Base-by-base conservation (phyloP, 225 moss, liverwort and hornwort genomes). In the Sphagnum tenellum region DNA sequence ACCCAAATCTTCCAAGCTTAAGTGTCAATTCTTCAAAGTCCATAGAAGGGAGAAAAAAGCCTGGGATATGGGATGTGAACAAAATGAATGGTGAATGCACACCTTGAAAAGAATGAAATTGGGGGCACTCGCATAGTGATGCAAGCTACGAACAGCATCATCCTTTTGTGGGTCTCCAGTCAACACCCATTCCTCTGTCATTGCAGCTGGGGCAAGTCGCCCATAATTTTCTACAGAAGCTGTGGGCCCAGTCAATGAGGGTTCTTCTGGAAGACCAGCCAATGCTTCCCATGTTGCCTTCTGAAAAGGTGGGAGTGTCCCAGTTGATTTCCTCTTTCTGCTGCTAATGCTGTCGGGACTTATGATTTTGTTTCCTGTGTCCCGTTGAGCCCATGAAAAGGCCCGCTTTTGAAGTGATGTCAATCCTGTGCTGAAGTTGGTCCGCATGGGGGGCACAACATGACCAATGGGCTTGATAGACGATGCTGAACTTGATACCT, bases 251-350 rank as follows among this genome's bases (percentile, higher is more conserved):
- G 69, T 46, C 12, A 83, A 67, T 8, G 72, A 47, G 55, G 81
- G 81, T 13, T 90, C 90, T 76, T 98, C 98, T 62, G 93, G 85
- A 71, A 87, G 83, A 68, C 98, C 98, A 77, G 87, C 85, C 86
- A 98, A 81, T 44, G 98, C 90, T 82, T 93, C 93, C 98, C 93
- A 98, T 59, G 87, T 82, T 62, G 93, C 93, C 72, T 89, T 90
- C 55, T 98, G 90, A 44, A 89, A 82, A 63, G 93, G 77, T 50
- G 98, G 86, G 63, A 98, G 86, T 73, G 83, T 77, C 62, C 95
- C 88, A 63, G 82, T 82, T 65, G 75, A 72, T 77, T 98, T 98
- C 13, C 85, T 83, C 76, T 90, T 92, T 66, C 85, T 79, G 71
- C 72, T 89, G 46, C 81, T 86, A 1, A 0, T 29, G 56, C 49